These are phyloP conservation scores for Corallochytrium limacisporum DNA, from an alignment of 78 protist species.

Conservation along the genomic window DNA sequence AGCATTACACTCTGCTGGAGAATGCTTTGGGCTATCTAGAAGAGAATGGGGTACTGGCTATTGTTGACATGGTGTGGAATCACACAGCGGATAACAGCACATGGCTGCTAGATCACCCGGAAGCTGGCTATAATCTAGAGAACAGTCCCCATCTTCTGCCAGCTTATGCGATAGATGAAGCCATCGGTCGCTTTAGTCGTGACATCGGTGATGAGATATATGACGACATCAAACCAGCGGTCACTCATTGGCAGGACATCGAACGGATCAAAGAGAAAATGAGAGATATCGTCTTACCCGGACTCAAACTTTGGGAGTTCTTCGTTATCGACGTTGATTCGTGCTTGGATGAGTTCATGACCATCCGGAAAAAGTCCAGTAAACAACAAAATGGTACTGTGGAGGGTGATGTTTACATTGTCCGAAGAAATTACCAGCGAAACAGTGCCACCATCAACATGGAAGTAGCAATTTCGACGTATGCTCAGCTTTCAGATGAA, in stretches of 20 bases:
- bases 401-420: too few species aligned
- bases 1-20: not conserved
- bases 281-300: not conserved
- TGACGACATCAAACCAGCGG: not conserved
- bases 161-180: constrained; percentile 63
- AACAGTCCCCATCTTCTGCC: constrained; percentile 56
- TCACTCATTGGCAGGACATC: not conserved
- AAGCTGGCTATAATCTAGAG: constrained; percentile 60
- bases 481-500: too few species aligned
- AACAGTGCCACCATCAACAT: too few species aligned
- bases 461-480: too few species aligned
- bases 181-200: constrained; percentile 7
- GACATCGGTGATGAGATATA: not conserved
- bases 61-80: constrained; percentile 70
- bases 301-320: constrained; percentile 60
- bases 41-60: constrained; percentile 2
- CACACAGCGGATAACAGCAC: constrained; percentile 65
- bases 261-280: too few species aligned
- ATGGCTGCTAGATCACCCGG: constrained; percentile 81
- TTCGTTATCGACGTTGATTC: constrained; percentile 48
- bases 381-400: too few species aligned
- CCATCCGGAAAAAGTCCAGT: too few species aligned
- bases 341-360: constrained; percentile 32
- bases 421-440: too few species aligned
- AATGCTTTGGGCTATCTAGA: not conserved